Evolutionary conservation across 1,139 yeast species (phyloP).

Genomic region (Taphrina pruni): DNA sequence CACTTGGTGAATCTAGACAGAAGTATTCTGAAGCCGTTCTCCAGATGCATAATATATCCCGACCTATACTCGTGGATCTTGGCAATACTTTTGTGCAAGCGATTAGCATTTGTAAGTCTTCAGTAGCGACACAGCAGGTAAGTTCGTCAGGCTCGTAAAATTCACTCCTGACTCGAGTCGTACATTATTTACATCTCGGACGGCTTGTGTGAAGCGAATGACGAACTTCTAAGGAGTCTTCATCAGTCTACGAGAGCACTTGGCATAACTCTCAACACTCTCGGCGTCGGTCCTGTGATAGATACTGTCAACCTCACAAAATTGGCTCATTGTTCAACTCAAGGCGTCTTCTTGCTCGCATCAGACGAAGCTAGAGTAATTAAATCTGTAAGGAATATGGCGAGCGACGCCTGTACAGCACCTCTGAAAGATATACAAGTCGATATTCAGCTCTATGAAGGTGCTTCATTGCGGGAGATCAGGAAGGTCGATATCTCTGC

Average conservation of each 20-base stretch:
- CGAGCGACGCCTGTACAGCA: background rate
- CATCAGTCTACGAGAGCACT: background rate
- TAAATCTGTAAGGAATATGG: background rate
- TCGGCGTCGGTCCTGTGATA: constrained; percentile 9
- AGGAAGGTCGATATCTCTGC: background rate
- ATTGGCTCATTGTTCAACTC: constrained; percentile 7
- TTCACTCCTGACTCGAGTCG: background rate
- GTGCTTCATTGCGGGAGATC: constrained; percentile 4
- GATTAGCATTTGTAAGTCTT: background rate
- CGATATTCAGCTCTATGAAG: background rate
- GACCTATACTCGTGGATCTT: background rate
- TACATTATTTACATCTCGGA: constrained; percentile 18
- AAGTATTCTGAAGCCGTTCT: background rate
- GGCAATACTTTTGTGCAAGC: background rate
- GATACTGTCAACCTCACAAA: background rate
- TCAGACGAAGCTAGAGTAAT: background rate
- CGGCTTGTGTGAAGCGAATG: background rate
- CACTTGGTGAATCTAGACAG: background rate
- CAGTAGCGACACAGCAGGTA: background rate
- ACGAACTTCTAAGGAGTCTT: background rate
- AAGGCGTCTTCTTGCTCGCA: background rate
- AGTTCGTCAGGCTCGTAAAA: background rate
- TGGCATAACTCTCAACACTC: background rate
- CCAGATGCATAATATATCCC: background rate
- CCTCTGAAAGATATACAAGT: background rate